These are phyloP conservation scores for Colletotrichum tanaceti DNA, from an alignment of 2,329 filamentous ascomycete genomes.

Conservation along the genomic window DNA sequence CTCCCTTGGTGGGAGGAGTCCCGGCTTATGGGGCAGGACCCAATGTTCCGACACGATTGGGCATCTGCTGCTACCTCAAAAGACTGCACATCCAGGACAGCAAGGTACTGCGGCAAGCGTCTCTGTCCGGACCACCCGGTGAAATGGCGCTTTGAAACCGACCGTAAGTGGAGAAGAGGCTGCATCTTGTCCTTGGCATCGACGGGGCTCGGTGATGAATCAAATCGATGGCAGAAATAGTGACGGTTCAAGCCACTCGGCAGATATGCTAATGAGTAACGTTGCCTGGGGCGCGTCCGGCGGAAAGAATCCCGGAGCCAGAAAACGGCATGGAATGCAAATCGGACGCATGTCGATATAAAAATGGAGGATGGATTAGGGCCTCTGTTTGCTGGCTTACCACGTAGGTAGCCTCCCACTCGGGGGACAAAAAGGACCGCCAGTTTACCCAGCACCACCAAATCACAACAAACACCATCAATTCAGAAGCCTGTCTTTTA, in stretches of 20 bases:
- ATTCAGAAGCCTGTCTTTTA: too few species aligned
- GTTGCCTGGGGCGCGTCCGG: constrained; percentile 3
- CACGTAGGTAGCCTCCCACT: too few species aligned
- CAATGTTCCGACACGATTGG: constrained; percentile 25
- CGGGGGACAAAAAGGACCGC: too few species aligned
- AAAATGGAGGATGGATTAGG: background rate
- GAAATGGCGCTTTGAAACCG: constrained; percentile 20
- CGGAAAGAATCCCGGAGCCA: constrained; percentile 21
- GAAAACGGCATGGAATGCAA: constrained; percentile 4
- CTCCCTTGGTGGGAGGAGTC: background rate
- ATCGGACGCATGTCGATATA: background rate
- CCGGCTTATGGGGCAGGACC: constrained; percentile 11
- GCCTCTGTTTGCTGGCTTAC: background rate
- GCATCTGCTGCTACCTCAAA: constrained; percentile 13
- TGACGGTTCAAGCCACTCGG: constrained; percentile 18
- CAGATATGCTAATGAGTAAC: constrained; percentile 7
- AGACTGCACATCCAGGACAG: constrained; percentile 21
- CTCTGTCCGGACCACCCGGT: constrained; percentile 34
- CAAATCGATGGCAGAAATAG: constrained; percentile 25
- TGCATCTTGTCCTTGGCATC: constrained; percentile 20
- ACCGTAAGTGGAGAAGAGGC: constrained; percentile 14
- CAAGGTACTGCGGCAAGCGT: constrained; percentile 18
- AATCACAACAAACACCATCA: too few species aligned
- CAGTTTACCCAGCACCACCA: too few species aligned
- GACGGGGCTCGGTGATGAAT: constrained; percentile 15